Conservation (phyloP, 257 asterid species). For the Thymus mandschuricus region DNA sequence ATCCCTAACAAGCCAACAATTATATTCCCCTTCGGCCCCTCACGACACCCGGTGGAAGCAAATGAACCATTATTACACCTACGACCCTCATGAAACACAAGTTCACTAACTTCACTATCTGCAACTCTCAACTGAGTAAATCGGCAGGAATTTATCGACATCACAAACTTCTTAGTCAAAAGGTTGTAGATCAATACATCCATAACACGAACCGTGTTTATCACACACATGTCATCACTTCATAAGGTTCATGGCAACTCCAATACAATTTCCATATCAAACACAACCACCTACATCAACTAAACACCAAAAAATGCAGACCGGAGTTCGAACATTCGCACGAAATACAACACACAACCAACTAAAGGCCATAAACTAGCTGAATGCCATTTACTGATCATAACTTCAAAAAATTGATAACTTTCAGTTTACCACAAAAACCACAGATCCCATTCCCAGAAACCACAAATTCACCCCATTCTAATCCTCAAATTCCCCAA, state of each 20-base stretch:
- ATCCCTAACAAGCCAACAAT: background rate
- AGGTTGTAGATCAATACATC: background rate
- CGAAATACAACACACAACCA: constrained; percentile 12
- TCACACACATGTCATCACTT: no score
- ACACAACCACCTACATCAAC: background rate
- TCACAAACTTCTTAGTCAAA: no score
- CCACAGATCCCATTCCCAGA: constrained; percentile 24
- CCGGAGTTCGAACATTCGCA: background rate
- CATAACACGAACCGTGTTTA: no score
- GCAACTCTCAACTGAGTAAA: no score
- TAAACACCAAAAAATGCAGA: constrained; percentile 18
- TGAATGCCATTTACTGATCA: background rate
- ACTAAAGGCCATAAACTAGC: no score
- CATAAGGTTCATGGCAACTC: no score
- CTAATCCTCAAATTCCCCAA: constrained; percentile 20
- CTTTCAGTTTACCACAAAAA: background rate
- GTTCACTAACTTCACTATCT: no score
- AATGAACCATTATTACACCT: constrained; percentile 1
- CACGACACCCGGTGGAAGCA: background rate
- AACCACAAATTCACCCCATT: background rate
- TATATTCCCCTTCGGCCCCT: background rate
- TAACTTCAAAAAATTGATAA: background rate
- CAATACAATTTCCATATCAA: no score
- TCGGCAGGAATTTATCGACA: no score
- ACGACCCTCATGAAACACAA: constrained; percentile 19